Conservation (phyloP, 164 flowering plant species). For the Vitis labrusca region DNA sequence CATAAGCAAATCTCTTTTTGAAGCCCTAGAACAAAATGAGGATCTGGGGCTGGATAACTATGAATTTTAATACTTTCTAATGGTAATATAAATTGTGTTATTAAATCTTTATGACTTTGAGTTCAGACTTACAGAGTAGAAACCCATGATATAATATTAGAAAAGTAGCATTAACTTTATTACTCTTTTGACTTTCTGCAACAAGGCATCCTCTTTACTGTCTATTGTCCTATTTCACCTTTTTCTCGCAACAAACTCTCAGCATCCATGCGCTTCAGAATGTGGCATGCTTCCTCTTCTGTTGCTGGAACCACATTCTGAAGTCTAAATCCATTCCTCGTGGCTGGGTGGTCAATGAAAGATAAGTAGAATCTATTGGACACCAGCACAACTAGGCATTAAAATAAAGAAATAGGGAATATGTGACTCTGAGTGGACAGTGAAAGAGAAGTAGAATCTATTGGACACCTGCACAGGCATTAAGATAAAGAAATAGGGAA, state of each 20-base stretch:
- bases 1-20: background rate
- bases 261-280: slow-evolving; percentile 83
- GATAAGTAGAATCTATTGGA: slow-evolving; percentile 93
- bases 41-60: background rate
- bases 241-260: slow-evolving; percentile 25
- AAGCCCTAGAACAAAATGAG: background rate
- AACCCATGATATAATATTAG: no score
- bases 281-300: slow-evolving; percentile 82
- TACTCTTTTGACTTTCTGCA: no score
- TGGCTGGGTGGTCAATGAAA: slow-evolving; percentile 68
- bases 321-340: slow-evolving; percentile 47
- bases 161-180: no score
- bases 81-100: background rate
- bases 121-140: background rate
- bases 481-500: no score
- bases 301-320: slow-evolving; percentile 87
- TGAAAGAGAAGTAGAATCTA: no score
- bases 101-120: background rate
- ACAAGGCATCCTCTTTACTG: background rate
- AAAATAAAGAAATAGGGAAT: background rate
- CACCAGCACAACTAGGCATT: slow-evolving; percentile 39
- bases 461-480: no score
- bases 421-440: background rate
- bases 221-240: background rate
- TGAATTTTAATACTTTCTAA: no score